Evolutionary conservation across 1,139 yeast genomes (phyloP), one percentile per base, ranked within the genome.

Genomic region (Taphrina sp.): DNA sequence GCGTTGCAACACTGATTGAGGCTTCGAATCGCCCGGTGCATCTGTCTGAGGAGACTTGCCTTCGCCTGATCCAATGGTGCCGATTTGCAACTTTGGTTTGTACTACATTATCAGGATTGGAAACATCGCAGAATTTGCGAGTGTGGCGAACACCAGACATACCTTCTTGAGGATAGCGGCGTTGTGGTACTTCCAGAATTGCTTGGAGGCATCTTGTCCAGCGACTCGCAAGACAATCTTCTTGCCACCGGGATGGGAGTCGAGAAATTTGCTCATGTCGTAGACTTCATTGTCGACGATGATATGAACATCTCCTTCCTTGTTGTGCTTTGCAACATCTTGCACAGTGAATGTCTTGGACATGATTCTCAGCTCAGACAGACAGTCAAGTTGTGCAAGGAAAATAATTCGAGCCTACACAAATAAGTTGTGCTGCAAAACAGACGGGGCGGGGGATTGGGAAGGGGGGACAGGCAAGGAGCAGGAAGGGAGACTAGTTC

Each of bases 231-330:
- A 69, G 47, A 92, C 80, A 39, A 92, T 82, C 55, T 78, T 77
- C 64, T 79, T 52, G 23, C 57, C 57, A 57, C 86, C 96, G 0
- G 96, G 96, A 68, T 89, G 95, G 64, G 85, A 90, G 35, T 82
- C 83, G 42, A 89, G 66, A 64, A 89, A 92, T 5, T 72, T 77
- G 0, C 92, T 83, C 47, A 90, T 89, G 67, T 92, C 81, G 67
- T 89, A 90, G 38, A 92, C 81, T 65, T 86, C 57, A 24, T 52
- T 33, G 42, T 52, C 52, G 22, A 52, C 46, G n/a, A 52, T 42
- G 37, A 52, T 41, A 23, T 43, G 42, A 23, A 34, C 16, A 22
- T 52, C 56, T 22, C 36, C 26, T 41, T 49, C 54, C 37, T 41
- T 39, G 41, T 29, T 33, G 49, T 52, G 56, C 14, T 29, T 16